These are phyloP conservation scores for Malassezia japonica DNA, from an alignment of 1,284 basidiomycete species.

Conservation along the genomic window DNA sequence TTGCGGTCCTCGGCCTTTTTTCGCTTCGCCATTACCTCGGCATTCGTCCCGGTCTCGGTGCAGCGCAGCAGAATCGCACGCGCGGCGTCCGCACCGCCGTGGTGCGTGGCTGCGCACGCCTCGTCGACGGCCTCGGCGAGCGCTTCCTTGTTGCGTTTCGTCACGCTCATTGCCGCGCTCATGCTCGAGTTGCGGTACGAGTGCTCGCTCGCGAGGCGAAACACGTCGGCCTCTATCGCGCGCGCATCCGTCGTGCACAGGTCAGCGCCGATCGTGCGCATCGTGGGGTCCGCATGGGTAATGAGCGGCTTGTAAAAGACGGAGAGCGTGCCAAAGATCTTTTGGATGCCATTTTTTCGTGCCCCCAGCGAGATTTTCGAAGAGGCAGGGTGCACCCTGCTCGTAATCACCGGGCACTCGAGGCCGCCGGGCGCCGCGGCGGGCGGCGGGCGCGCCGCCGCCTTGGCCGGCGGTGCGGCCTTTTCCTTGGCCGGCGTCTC, in stretches of 20 bases:
- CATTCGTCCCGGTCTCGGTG: constrained; percentile 28
- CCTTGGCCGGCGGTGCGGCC: neutral
- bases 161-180: constrained; percentile 26
- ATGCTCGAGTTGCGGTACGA: constrained; percentile 29
- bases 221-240: constrained; percentile 24
- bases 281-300: constrained; percentile 16
- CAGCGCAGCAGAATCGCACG: constrained; percentile 12
- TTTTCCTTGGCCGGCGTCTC: neutral
- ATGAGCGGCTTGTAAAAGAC: constrained; percentile 25
- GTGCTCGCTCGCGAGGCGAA: constrained; percentile 19
- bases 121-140: constrained; percentile 13
- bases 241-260: constrained; percentile 23
- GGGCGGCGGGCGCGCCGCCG: no score
- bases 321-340: constrained; percentile 22
- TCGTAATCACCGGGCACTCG: constrained; percentile 20
- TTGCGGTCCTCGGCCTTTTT: constrained; percentile 9
- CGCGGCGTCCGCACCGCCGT: neutral
- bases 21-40: constrained; percentile 28
- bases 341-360: constrained; percentile 26
- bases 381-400: constrained; percentile 22
- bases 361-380: constrained; percentile 23
- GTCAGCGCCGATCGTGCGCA: constrained; percentile 19
- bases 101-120: neutral
- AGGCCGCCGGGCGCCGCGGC: neutral
- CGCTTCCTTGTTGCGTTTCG: constrained; percentile 20